A percentile compares a stretch with the other conserved stretches of the same genome.
These are phyloP conservation scores for Chamaecyparis obtusa DNA, from an alignment of 75 land plant genomes.

Conservation along the genomic window DNA sequence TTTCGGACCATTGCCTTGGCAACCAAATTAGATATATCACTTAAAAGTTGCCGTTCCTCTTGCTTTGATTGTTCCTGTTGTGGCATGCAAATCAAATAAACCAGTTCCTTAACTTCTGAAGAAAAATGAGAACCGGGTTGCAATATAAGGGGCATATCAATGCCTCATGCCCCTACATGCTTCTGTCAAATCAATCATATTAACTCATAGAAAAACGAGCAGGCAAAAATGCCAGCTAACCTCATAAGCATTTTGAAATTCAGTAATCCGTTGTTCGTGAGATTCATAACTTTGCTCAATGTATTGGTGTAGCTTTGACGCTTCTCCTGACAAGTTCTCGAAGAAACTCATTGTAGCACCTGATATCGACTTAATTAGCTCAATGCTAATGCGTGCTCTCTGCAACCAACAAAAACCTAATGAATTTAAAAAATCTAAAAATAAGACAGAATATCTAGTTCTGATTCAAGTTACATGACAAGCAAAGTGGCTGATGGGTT, in stretches of 20 bases:
- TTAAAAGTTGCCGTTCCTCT: slow-evolving; percentile 54
- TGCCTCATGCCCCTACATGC: not conserved
- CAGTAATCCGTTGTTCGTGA: slow-evolving; percentile 15
- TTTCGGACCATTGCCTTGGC: slow-evolving; percentile 46
- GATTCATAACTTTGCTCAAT: slow-evolving; percentile 12
- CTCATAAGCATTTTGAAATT: slow-evolving; percentile 63
- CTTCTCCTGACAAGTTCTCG: slow-evolving; percentile 14
- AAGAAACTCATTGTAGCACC: slow-evolving; percentile 18
- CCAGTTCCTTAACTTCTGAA: not conserved
- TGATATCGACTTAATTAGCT: slow-evolving; percentile 11
- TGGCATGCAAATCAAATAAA: not conserved
- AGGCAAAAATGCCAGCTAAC: slow-evolving; percentile 20
- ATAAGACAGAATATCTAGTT: not conserved
- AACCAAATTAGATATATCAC: slow-evolving; percentile 50
- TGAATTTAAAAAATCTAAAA: not conserved
- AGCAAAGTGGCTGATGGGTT: not conserved
- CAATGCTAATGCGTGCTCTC: slow-evolving; percentile 16
- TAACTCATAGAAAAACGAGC: not conserved
- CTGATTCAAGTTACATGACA: not conserved
- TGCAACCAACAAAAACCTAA: not conserved
- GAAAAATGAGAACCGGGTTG: not conserved
- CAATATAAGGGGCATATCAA: not conserved
- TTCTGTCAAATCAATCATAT: not conserved
- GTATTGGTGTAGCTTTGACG: slow-evolving; percentile 11
- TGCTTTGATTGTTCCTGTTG: slow-evolving; percentile 56